Evolutionary conservation across 768 basidiomycete genomes (phyloP), one percentile per base, ranked within the genome.

Genomic region (Boletus pseudo-olivaceus): DNA sequence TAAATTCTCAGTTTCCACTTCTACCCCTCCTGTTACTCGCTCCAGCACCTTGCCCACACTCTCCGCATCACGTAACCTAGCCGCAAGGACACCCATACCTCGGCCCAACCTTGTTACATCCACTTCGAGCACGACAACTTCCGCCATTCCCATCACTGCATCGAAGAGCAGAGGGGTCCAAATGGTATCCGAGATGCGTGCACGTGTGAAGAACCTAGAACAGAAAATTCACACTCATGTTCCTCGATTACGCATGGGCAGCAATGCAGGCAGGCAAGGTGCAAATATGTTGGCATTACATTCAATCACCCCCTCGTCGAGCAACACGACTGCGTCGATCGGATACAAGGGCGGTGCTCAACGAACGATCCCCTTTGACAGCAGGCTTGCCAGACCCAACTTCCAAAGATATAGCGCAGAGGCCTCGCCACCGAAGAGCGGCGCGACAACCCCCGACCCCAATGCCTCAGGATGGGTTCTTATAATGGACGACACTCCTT

Each of bases 151-250:
- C 8, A 60, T 77, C 50, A 79, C 80, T 4, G 72, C 81, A 12
- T 79, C 88, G 5, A 88, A 78, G 74, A 91, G 81, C 67, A 88
- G 84, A 67, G 91, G 90, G 27, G 89, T 92, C 4, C 90, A 93
- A 65, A 93, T 94, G 92, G 90, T 93, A 6, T 87, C 88, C 23
- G 92, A 93, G 67, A 91, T 94, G 87, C 83, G 92, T 39, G 90
- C 89, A 37, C 80, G 88, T 48, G 90, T 93, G 30, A 83, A 78
- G 65, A 88, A 85, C 61, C 72, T 93, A 37, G 89, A 93, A 63
- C 89, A 90, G 72, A 90, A 88, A 71, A 88, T 93, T 42, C 89
- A 92, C 63, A 90, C 89, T 41, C 87, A 88, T 41, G 90, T 93
- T 47, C 91, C 90, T 23, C 81, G 90, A 50, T 67, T 93, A 51